Conservation (phyloP, 1,284 basidiomycete genomes). For the Ustilago xerochloae region DNA sequence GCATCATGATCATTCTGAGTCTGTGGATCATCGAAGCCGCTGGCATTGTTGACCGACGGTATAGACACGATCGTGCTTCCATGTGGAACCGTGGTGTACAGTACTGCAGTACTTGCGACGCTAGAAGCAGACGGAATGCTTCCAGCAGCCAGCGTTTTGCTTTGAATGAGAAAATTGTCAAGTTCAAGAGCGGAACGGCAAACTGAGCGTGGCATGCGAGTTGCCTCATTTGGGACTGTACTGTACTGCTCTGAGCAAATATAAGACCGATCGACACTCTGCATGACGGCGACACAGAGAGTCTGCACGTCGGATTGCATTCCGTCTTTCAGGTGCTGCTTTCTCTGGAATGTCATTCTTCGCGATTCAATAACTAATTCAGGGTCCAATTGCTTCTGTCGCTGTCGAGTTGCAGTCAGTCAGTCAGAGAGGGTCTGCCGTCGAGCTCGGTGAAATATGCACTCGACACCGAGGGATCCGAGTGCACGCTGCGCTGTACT, state of each 20-base stretch:
- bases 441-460: slow-evolving; percentile 22
- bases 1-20: too few relatives aligned
- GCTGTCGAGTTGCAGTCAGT: not conserved
- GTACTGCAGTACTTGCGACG: not conserved
- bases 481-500: not conserved
- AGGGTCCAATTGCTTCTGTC: slow-evolving; percentile 19
- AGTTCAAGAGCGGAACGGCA: too few relatives aligned
- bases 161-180: too few relatives aligned
- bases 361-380: not conserved
- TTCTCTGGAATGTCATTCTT: slow-evolving; percentile 21
- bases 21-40: too few relatives aligned
- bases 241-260: not conserved
- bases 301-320: slow-evolving; percentile 15
- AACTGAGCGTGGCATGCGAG: slow-evolving; percentile 10
- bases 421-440: not conserved
- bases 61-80: too few relatives aligned
- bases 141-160: not conserved
- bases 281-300: too few relatives aligned
- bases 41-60: too few relatives aligned
- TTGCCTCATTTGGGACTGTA: not conserved
- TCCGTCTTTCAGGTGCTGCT: slow-evolving; percentile 16
- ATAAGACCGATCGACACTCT: slow-evolving; percentile 6
- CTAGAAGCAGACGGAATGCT: slow-evolving; percentile 1
- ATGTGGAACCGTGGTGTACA: not conserved
- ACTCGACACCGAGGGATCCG: slow-evolving; percentile 28